These are phyloP conservation scores for Pogostemon cablin DNA, from an alignment of 257 asterid species.

Conservation along the genomic window DNA sequence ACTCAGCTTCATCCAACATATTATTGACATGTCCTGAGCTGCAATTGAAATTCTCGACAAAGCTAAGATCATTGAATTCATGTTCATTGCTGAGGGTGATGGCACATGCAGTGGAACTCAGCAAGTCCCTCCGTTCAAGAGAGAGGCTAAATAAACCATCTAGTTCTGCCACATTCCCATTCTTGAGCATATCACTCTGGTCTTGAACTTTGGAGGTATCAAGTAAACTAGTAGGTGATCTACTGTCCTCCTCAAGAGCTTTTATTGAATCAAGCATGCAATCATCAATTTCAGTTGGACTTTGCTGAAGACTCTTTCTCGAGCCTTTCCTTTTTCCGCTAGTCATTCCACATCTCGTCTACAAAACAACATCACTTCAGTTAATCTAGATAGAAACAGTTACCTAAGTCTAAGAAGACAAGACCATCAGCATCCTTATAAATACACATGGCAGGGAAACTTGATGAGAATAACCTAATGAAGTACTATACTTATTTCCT, in stretches of 20 bases:
- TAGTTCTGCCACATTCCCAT: slow-evolving; percentile 34
- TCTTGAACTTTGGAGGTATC: slow-evolving; percentile 37
- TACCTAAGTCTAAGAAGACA: neutral
- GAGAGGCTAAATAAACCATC: slow-evolving; percentile 35
- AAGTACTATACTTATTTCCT: neutral
- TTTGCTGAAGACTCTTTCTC: slow-evolving; percentile 42
- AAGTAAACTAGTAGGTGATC: slow-evolving; percentile 37
- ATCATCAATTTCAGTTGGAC: slow-evolving; percentile 31
- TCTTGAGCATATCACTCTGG: slow-evolving; percentile 38
- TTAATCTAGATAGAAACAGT: slow-evolving; percentile 11
- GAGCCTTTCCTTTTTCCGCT: slow-evolving; percentile 50
- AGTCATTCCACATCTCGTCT: slow-evolving; percentile 46
- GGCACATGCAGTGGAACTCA: slow-evolving; percentile 39
- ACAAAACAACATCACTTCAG: slow-evolving; percentile 33
- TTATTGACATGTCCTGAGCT: slow-evolving; percentile 23
- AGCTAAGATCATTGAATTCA: slow-evolving; percentile 32
- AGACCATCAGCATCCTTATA: neutral
- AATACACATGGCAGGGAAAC: neutral
- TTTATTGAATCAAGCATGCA: slow-evolving; percentile 31
- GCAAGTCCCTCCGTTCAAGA: slow-evolving; percentile 43
- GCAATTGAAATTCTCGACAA: slow-evolving; percentile 28
- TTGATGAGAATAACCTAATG: neutral
- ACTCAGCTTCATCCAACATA: slow-evolving; percentile 30
- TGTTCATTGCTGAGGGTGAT: slow-evolving; percentile 34
- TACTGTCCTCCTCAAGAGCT: slow-evolving; percentile 44